Conservation (phyloP, 495 filamentous ascomycete genomes). For the Penicillium lagena region DNA sequence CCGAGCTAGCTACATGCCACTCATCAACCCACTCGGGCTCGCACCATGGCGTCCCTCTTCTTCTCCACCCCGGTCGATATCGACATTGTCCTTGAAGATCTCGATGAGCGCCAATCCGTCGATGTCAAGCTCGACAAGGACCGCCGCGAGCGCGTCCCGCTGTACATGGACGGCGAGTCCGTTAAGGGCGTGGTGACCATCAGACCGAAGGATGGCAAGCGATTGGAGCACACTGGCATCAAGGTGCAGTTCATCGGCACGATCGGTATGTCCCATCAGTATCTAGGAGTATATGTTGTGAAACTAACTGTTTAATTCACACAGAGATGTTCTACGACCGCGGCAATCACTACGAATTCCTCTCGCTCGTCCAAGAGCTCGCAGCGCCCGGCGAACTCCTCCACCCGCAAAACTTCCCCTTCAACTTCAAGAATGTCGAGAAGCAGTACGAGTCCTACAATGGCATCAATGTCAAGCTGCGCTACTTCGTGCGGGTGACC, state of each 20-base stretch:
- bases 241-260: constrained; percentile 99
- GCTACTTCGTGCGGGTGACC: constrained; percentile 96
- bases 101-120: constrained; percentile 87
- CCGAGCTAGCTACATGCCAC: too few species aligned
- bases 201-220: constrained; percentile 95
- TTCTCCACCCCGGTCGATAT: constrained; percentile 98
- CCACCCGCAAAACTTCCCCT: constrained; percentile 96
- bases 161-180: constrained; percentile 97
- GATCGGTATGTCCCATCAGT: constrained; percentile 51
- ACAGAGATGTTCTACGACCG: constrained; percentile 99
- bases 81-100: constrained; percentile 93
- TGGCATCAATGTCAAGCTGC: constrained; percentile 97
- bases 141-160: constrained; percentile 87
- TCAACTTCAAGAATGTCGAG: constrained; percentile 99
- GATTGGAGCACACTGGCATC: constrained; percentile 96
- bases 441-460: constrained; percentile 99
- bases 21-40: constrained; percentile 5
- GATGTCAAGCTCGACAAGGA: constrained; percentile 98
- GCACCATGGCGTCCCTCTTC: constrained; percentile 83
- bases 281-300: too few species aligned
- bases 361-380: constrained; percentile 91
- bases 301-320: neutral
- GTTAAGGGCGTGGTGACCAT: constrained; percentile 94
- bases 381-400: constrained; percentile 95
- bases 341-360: constrained; percentile 98